Percentiles rank a stretch among this genome's conserved stretches.
phyloP scores from a whole-genome alignment of 495 filamentous ascomycete genomes.

The Penicillium coprophilum region DNA sequence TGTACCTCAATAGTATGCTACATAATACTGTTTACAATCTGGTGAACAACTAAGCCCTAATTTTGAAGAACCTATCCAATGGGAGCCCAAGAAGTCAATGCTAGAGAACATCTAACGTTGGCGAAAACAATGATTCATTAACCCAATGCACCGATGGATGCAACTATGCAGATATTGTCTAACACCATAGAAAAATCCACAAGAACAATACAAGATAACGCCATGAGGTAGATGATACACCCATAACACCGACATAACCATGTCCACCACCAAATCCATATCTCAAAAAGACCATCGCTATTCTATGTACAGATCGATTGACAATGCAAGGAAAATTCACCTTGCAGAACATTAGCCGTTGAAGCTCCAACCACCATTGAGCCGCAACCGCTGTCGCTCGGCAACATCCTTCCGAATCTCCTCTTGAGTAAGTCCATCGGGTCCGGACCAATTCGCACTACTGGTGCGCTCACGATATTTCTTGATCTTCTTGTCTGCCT shows the following conservation, averaged over 20 bases:
- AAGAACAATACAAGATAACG: conserved; percentile 21
- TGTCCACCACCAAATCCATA: conserved; percentile 2
- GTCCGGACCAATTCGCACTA: conserved; percentile 85
- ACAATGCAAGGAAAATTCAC: neutral
- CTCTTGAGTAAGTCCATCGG: conserved; percentile 87
- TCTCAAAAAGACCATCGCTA: conserved; percentile 10
- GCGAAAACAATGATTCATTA: conserved; percentile 15
- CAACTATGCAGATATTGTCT: conserved; percentile 20
- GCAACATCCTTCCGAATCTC: conserved; percentile 78
- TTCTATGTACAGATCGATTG: conserved; percentile 12
- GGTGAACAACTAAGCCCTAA: neutral
- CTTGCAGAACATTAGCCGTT: conserved; percentile 8
- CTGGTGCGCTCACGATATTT: conserved; percentile 85
- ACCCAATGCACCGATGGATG: conserved; percentile 24
- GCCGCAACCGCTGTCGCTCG: conserved; percentile 73
- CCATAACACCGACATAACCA: conserved; percentile 14
- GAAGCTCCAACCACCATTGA: conserved; percentile 86
- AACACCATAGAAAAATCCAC: conserved; percentile 11
- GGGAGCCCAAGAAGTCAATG: neutral
- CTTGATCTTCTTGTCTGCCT: conserved; percentile 72
- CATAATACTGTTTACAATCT: too few relatives aligned
- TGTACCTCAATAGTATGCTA: rapidly evolving
- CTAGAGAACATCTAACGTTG: neutral
- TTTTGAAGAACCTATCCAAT: neutral
- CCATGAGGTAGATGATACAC: conserved; percentile 10